These are phyloP conservation scores for Metschnikowia continentalis DNA, from an alignment of 805 yeast genomes.

Conservation along the genomic window DNA sequence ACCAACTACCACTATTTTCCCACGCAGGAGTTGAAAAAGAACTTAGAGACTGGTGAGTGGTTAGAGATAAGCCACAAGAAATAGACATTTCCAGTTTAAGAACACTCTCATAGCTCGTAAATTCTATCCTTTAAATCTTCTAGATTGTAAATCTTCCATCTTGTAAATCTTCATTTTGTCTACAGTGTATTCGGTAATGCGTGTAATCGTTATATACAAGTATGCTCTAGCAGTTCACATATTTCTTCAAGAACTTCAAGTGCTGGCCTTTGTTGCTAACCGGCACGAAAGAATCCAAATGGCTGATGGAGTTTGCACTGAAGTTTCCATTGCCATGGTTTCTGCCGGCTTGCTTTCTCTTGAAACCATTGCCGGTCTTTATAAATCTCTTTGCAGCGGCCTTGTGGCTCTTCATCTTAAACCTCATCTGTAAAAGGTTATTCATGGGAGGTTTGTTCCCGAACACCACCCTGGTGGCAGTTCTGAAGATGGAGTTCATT, in stretches of 20 bases:
- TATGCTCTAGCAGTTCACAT: constrained; percentile 26
- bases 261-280: constrained; percentile 53
- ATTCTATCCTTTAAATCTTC: too few relatives aligned
- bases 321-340: constrained; percentile 93
- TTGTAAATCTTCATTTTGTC: too few relatives aligned
- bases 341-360: constrained; percentile 66
- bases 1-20: constrained; percentile 89
- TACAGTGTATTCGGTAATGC: background rate
- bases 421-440: constrained; percentile 35
- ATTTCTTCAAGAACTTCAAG: constrained; percentile 52
- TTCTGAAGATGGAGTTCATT: constrained; percentile 17
- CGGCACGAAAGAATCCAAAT: constrained; percentile 54
- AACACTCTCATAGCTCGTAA: too few relatives aligned
- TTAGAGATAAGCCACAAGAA: constrained; percentile 41
- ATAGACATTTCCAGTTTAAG: background rate
- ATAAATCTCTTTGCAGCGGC: constrained; percentile 87
- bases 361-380: constrained; percentile 62
- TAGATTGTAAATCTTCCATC: too few relatives aligned
- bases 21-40: constrained; percentile 56
- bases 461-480: constrained; percentile 15
- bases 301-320: constrained; percentile 56
- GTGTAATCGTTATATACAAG: constrained; percentile 4
- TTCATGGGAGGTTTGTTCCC: constrained; percentile 20
- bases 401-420: constrained; percentile 71
- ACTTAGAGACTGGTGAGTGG: constrained; percentile 42